Conservation (phyloP, 2,329 filamentous ascomycete genomes). For the Basipetospora chlamydospora region DNA sequence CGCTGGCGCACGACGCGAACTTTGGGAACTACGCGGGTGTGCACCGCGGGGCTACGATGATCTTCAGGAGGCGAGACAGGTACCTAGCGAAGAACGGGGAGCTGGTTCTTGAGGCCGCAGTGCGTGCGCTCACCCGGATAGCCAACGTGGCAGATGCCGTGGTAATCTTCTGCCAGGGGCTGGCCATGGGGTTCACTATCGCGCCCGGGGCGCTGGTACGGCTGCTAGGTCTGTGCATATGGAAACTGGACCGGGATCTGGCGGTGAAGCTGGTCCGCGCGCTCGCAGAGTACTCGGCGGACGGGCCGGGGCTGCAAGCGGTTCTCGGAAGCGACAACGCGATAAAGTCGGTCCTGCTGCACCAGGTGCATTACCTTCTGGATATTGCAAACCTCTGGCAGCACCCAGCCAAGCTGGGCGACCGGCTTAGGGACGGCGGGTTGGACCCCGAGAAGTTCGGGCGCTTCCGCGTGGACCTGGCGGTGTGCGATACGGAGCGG, state of each 20-base stretch:
- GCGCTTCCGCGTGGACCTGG: slow-evolving; percentile 1
- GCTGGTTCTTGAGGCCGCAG: slow-evolving; percentile 26
- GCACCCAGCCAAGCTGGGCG: not conserved
- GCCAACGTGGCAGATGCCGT: slow-evolving; percentile 28
- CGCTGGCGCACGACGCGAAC: slow-evolving; percentile 34
- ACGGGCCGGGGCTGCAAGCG: too few species aligned
- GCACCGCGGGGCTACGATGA: not conserved
- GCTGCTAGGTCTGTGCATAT: slow-evolving; percentile 26
- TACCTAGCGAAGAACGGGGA: slow-evolving; percentile 4
- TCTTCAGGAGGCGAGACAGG: not conserved
- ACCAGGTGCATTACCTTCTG: slow-evolving; percentile 9
- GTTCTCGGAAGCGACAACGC: too few species aligned
- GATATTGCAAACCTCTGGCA: slow-evolving; percentile 5
- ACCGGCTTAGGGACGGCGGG: not conserved
- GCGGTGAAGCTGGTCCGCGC: slow-evolving; percentile 7
- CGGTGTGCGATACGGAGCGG: slow-evolving; percentile 2
- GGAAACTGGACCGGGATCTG: slow-evolving; percentile 19
- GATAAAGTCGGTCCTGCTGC: slow-evolving; percentile 7
- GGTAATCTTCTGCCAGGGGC: slow-evolving; percentile 23
- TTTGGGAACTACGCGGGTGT: slow-evolving; percentile 1
- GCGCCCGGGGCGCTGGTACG: slow-evolving; percentile 18
- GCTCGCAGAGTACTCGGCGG: slow-evolving; percentile 3
- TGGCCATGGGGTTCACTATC: slow-evolving; percentile 20
- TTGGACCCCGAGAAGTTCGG: slow-evolving; percentile 5
- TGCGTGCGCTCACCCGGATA: slow-evolving; percentile 34